Evolutionary conservation across 2,329 filamentous ascomycete genomes (phyloP).

Genomic region (Phoma sp.): DNA sequence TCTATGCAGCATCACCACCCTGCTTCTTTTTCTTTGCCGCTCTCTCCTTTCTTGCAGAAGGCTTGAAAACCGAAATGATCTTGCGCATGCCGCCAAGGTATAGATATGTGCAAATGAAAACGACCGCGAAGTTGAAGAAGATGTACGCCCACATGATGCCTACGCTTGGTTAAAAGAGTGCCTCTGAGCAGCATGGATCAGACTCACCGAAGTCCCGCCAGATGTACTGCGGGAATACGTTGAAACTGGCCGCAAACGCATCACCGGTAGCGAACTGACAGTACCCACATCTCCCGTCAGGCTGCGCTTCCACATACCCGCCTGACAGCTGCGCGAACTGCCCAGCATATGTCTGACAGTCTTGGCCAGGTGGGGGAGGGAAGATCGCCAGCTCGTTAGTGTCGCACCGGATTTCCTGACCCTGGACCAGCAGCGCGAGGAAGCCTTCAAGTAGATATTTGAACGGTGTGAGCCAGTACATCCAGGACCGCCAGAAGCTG

Average conservation of each 20-base stretch:
- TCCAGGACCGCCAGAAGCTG: slow-evolving; percentile 67
- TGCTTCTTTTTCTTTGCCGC: slow-evolving; percentile 36
- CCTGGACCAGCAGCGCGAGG: slow-evolving; percentile 63
- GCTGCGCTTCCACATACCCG: slow-evolving; percentile 67
- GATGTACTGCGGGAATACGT: slow-evolving; percentile 66
- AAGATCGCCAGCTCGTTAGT: slow-evolving; percentile 67
- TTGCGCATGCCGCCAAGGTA: slow-evolving; percentile 56
- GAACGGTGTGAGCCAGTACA: slow-evolving; percentile 68
- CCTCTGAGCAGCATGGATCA: slow-evolving; percentile 3
- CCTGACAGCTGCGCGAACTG: slow-evolving; percentile 62
- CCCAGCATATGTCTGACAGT: slow-evolving; percentile 67
- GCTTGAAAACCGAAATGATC: slow-evolving; percentile 46
- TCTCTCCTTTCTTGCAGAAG: slow-evolving; percentile 43
- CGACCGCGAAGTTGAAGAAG: slow-evolving; percentile 67
- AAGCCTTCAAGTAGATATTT: slow-evolving; percentile 71
- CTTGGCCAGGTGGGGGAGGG: slow-evolving; percentile 63
- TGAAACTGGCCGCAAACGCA: slow-evolving; percentile 64
- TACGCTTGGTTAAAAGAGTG: slow-evolving; percentile 18
- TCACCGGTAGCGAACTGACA: slow-evolving; percentile 70
- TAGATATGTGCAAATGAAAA: slow-evolving; percentile 63
- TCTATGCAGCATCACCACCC: slow-evolving; percentile 32
- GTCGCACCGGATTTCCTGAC: slow-evolving; percentile 64
- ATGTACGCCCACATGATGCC: slow-evolving; percentile 60
- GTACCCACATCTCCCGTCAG: slow-evolving; percentile 66
- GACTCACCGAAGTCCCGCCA: slow-evolving; percentile 73